Base-by-base conservation (phyloP, 2,329 filamentous ascomycete species). In the Colletotrichum incanum region DNA sequence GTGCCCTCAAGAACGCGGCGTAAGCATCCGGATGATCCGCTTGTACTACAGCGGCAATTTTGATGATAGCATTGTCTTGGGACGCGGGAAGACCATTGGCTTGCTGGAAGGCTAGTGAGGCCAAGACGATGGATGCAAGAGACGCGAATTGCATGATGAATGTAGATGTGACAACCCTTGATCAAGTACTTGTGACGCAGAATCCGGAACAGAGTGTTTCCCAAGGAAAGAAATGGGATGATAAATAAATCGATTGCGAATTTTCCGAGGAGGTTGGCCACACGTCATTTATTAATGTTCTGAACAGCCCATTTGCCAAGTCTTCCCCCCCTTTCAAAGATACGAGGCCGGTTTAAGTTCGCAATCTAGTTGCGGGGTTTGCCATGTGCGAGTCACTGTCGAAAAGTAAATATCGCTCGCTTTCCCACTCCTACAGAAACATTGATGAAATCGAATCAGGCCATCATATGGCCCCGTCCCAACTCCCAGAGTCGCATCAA, bases 21-120 rank as follows among this genome's bases (percentile, higher is more conserved):
- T 69, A 72, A 2, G 70, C 70, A 23, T 69, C 65, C 11, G 65
- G 65, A 43, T 70, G 65, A 12, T 20, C 28, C 2, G 52, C 5
- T 39, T 65, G 58, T 7, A 69, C 26, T 6, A 23, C 45, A 6
- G 62, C 65, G 2, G 54, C 54, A 2, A 69, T 11, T 23, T 55
- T 34, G 9, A 72, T 49, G 7, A 43, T 11, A 18, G 14, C n/a
- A 37, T 58, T 49, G 9, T 39, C 18, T 18, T 55, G 45, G 12
- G 58, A 20, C 12, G 37, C 18, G 41, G 65, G 65, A 5, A 55
- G 9, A 18, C 65, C 69, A 23, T 9, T 34, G 16, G 26, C 52
- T n/a, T 34, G 37, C 7, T 58, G 26, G 23, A 69, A 20, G 14
- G 59, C 65, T 47, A 45, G 23, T 2, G 69, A 63, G 39, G 70